Evolutionary conservation across 371 early-diverging fungal genomes (phyloP), one percentile per base, ranked within the genome.

Genomic region (Saksenaea vasiformis): DNA sequence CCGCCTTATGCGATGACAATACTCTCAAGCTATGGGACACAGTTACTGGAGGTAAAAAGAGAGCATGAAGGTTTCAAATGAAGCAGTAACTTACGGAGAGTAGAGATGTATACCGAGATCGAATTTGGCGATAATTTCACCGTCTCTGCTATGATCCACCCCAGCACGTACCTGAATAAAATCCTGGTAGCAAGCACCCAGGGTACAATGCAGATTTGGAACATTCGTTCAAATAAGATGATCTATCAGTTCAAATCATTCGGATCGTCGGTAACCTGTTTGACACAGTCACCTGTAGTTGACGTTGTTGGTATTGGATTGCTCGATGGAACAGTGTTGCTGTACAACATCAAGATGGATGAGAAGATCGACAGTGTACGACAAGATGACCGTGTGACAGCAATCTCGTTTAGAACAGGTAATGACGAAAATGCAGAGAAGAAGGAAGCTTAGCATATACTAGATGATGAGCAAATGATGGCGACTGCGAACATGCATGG

Each of bases 161-260:
- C 98, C 34, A 90, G 88, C 79, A 96, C 98, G 0, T 98, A 97
- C 78, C 78, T 98, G 41, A 97, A 98, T 86, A 98, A 98, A 74
- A 78, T 98, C 5, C 79, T 98, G 15, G 74, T 97, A 14, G 94
- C 87, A 24, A 91, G 93, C 67, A 85, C 84, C 11, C 90, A 97
- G 67, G 98, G 97, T 31, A 71, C 83, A 0, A 85, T 97, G 90
- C 92, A 94, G 78, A 80, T 98, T 55, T 97, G 95, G 95, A 98
- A 98, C 73, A 85, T 97, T 67, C 82, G 84, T 55, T 86, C 88
- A 59, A 88, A 93, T 64, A 87, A 88, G 39, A 76, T 93, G 74
- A 72, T 96, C 14, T 91, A 93, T 78, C 87, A 91, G 54, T 94
- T 94, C 79, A 74, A 84, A 68, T 75, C 88, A 39, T 84, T 93